Evolutionary conservation across 176 grass and related monocot genomes (phyloP).

Genomic region (Ensete glaucum): DNA sequence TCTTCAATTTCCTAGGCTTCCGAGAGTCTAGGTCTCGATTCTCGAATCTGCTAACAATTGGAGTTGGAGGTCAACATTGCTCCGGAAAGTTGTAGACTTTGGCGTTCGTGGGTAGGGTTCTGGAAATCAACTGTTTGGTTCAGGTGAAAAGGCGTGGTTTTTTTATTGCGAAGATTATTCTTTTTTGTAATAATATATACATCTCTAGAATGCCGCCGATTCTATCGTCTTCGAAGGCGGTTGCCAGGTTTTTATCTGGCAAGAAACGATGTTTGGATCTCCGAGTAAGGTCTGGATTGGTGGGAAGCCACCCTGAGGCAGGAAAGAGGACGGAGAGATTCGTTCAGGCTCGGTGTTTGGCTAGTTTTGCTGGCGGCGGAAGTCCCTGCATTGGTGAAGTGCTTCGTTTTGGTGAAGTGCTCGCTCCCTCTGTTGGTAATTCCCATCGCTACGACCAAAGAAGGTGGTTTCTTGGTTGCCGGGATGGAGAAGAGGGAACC

Average conservation of each 20-base stretch:
- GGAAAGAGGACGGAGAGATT: constrained; percentile 28
- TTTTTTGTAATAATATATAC: not conserved
- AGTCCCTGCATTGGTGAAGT: constrained; percentile 23
- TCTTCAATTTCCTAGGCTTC: not conserved
- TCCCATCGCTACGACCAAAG: constrained; percentile 28
- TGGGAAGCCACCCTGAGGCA: constrained; percentile 26
- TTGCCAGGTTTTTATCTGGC: constrained; percentile 21
- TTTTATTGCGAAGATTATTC: constrained; percentile 12
- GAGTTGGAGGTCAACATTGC: not conserved
- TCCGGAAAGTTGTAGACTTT: not conserved
- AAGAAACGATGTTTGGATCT: constrained; percentile 32
- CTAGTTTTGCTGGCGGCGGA: constrained; percentile 25
- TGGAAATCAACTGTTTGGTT: not conserved
- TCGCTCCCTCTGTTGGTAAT: constrained; percentile 6
- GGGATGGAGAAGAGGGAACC: constrained; percentile 69
- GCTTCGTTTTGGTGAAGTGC: constrained; percentile 10
- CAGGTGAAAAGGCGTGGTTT: not conserved
- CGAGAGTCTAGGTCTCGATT: not conserved
- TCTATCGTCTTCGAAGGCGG: constrained; percentile 33
- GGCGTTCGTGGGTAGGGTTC: not conserved
- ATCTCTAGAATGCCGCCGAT: constrained; percentile 34
- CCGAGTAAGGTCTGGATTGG: constrained; percentile 31
- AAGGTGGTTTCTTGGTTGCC: constrained; percentile 78
- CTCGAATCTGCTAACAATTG: not conserved
- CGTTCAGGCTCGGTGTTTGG: constrained; percentile 44